These are phyloP conservation scores for Cucurbita maxima DNA, from an alignment of 306 rosid species.

Conservation along the genomic window DNA sequence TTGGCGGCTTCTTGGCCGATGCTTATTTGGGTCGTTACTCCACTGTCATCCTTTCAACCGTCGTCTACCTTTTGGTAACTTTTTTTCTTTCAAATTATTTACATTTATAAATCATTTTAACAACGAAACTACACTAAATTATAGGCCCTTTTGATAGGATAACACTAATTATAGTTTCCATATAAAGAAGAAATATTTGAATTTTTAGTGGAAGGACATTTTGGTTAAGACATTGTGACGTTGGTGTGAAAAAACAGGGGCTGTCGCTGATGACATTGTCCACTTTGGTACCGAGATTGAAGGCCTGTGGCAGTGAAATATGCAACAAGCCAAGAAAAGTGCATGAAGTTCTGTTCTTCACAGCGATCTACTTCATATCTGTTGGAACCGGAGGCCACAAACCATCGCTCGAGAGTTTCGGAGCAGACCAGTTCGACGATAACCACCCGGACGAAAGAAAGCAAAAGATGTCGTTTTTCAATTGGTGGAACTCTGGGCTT, in stretches of 20 bases:
- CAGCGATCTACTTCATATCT: constrained; percentile 63
- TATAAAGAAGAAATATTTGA: no score
- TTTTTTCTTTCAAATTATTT: neutral
- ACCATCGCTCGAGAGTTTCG: constrained; percentile 83
- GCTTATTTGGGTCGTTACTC: constrained; percentile 74
- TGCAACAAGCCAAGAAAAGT: constrained; percentile 48
- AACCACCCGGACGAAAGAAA: constrained; percentile 43
- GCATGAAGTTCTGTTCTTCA: constrained; percentile 62
- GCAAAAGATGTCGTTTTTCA: constrained; percentile 87
- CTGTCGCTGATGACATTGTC: constrained; percentile 56
- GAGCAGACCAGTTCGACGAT: constrained; percentile 91
- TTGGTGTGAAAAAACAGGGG: constrained; percentile 34
- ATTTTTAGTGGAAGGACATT: no score
- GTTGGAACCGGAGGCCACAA: constrained; percentile 86
- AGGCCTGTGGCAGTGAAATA: constrained; percentile 27
- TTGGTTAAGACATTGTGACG: neutral
- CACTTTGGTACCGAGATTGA: constrained; percentile 59
- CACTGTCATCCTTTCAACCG: constrained; percentile 44
- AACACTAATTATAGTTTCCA: no score
- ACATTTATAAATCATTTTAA: no score
- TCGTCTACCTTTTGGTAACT: constrained; percentile 59
- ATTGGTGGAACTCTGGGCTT: constrained; percentile 85
- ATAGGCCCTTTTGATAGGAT: no score
- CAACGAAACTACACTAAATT: no score
- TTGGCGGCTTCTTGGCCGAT: constrained; percentile 91